These are phyloP conservation scores for Zangia roseola DNA, from an alignment of 768 basidiomycete species.

Conservation along the genomic window DNA sequence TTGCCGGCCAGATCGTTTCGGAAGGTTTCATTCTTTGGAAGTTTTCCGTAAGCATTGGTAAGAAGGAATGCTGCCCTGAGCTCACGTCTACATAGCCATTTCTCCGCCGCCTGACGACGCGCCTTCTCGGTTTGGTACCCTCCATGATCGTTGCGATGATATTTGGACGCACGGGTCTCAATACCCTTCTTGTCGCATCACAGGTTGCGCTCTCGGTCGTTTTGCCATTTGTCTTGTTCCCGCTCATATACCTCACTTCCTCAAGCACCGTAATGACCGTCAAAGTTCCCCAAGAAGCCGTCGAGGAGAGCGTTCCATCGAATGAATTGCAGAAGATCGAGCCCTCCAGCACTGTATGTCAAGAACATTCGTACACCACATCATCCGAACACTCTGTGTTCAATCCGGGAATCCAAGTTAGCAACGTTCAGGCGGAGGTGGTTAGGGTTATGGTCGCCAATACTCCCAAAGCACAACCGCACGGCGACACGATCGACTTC, in stretches of 20 bases:
- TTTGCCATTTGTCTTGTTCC: constrained; percentile 45
- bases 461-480: neutral
- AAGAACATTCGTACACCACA: neutral
- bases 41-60: constrained; percentile 30
- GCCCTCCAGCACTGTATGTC: constrained; percentile 14
- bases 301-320: neutral
- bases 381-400: neutral
- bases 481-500: constrained; percentile 35
- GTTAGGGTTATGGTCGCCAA: neutral
- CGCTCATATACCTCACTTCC: constrained; percentile 40
- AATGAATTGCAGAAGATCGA: neutral
- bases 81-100: constrained; percentile 21
- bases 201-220: constrained; percentile 49
- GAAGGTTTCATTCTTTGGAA: constrained; percentile 52
- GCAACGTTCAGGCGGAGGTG: too few relatives aligned
- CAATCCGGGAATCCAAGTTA: too few relatives aligned
- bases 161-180: constrained; percentile 42
- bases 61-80: neutral
- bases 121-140: constrained; percentile 45
- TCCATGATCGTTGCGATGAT: constrained; percentile 42
- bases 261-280: constrained; percentile 33
- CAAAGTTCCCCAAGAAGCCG: neutral
- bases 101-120: constrained; percentile 43
- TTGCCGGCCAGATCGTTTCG: constrained; percentile 48
- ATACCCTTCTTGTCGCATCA: constrained; percentile 46